These are phyloP conservation scores for Sclerotinia borealis DNA, from an alignment of 2,329 filamentous ascomycete genomes.

Conservation along the genomic window DNA sequence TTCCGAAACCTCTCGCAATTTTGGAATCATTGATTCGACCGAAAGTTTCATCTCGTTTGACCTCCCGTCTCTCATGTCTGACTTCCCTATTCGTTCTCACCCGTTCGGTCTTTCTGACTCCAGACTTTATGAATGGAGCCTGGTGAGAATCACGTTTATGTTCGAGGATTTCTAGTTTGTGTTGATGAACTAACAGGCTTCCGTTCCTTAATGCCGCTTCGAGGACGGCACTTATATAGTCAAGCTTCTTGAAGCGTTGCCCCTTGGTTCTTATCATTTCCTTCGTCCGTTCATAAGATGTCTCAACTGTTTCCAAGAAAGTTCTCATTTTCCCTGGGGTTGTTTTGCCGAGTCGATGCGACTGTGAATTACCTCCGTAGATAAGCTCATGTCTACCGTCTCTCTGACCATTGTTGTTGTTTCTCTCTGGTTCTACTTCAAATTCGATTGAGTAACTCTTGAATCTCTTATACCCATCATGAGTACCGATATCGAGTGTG, in stretches of 20 bases:
- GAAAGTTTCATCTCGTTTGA: background rate
- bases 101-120: background rate
- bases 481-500: background rate
- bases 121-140: background rate
- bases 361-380: background rate
- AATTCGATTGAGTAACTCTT: background rate
- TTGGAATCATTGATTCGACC: background rate
- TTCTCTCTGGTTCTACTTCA: background rate
- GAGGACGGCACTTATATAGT: background rate
- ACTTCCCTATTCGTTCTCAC: background rate
- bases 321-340: background rate
- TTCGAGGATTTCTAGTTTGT: background rate
- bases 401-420: background rate
- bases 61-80: background rate
- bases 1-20: background rate
- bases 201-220: background rate
- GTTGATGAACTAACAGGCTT: background rate
- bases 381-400: background rate
- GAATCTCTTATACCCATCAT: background rate
- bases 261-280: background rate
- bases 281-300: background rate
- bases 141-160: background rate
- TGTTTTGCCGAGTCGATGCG: background rate
- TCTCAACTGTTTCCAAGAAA: background rate
- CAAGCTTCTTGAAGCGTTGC: background rate